A percentile compares a stretch with the other conserved stretches of the same genome.
phyloP scores from a whole-genome alignment of 441 rosid species.

The Flueggea neowawraea region DNA sequence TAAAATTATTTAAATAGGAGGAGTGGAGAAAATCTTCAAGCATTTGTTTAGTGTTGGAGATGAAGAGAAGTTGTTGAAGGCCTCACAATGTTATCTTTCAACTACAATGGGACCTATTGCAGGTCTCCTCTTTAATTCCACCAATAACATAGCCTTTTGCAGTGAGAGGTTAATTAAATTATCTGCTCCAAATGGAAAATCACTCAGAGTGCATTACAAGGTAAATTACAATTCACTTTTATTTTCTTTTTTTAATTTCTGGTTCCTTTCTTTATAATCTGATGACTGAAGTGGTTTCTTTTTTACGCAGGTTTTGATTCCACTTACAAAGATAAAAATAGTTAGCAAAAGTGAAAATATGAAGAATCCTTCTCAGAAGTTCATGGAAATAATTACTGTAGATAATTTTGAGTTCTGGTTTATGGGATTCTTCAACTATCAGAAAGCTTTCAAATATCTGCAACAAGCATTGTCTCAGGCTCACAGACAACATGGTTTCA shows the following conservation, averaged over 20 bases:
- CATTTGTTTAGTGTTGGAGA: constrained; percentile 33
- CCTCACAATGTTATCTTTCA: constrained; percentile 58
- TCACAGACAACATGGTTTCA: neutral
- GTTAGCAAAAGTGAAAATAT: constrained; percentile 48
- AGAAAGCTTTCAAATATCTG: constrained; percentile 52
- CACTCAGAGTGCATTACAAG: constrained; percentile 39
- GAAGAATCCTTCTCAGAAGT: constrained; percentile 68
- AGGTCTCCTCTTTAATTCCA: constrained; percentile 61
- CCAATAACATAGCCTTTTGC: constrained; percentile 57
- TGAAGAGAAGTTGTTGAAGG: constrained; percentile 53
- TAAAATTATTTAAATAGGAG: constrained; percentile 59
- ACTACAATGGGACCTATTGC: constrained; percentile 75
- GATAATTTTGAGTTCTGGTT: constrained; percentile 89
- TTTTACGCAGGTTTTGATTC: constrained; percentile 50
- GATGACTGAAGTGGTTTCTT: neutral
- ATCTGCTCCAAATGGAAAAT: constrained; percentile 45
- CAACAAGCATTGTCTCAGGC: neutral
- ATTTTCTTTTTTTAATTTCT: neutral
- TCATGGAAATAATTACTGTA: constrained; percentile 51
- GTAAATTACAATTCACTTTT: constrained; percentile 8
- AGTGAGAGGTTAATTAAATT: constrained; percentile 65
- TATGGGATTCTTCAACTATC: constrained; percentile 76
- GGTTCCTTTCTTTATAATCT: neutral
- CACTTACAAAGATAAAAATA: constrained; percentile 45
- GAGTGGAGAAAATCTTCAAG: constrained; percentile 54